Percentiles rank a stretch among this genome's conserved stretches.
Evolutionary conservation across 495 filamentous ascomycete species (phyloP).

Genomic region (Penicilliopsis zonata): DNA sequence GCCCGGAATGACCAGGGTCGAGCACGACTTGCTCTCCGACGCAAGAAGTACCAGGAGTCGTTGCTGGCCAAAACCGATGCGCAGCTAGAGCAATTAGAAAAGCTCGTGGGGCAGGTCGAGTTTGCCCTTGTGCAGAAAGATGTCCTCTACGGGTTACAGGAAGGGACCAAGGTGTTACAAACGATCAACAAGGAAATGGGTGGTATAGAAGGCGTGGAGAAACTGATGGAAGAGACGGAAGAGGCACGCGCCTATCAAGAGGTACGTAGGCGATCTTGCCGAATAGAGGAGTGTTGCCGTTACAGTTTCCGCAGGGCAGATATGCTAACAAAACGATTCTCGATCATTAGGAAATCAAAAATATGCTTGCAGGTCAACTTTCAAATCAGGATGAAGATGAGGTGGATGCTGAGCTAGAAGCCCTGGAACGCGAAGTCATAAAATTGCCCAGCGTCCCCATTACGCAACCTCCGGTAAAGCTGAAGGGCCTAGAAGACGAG

Average conservation of each 20-base stretch:
- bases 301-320: neutral
- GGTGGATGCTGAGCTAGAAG: constrained; percentile 88
- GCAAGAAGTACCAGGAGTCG: constrained; percentile 94
- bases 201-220: constrained; percentile 82
- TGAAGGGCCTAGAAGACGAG: constrained; percentile 13
- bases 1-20: constrained; percentile 58
- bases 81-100: constrained; percentile 79
- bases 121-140: constrained; percentile 94
- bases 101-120: constrained; percentile 73
- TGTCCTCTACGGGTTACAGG: constrained; percentile 81
- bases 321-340: constrained; percentile 6
- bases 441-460: constrained; percentile 50
- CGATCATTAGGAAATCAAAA: constrained; percentile 66
- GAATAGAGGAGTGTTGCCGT: neutral
- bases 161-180: constrained; percentile 78
- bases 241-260: constrained; percentile 82
- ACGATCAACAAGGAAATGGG: constrained; percentile 96
- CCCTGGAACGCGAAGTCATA: constrained; percentile 56
- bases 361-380: constrained; percentile 76
- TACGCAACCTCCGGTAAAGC: constrained; percentile 11
- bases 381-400: constrained; percentile 94
- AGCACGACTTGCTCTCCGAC: constrained; percentile 79
- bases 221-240: constrained; percentile 80
- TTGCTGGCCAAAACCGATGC: constrained; percentile 81
- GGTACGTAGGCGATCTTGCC: constrained; percentile 41